Evolutionary conservation across 2,329 filamentous ascomycete genomes (phyloP).

Genomic region (Fusarium pilosicola): DNA sequence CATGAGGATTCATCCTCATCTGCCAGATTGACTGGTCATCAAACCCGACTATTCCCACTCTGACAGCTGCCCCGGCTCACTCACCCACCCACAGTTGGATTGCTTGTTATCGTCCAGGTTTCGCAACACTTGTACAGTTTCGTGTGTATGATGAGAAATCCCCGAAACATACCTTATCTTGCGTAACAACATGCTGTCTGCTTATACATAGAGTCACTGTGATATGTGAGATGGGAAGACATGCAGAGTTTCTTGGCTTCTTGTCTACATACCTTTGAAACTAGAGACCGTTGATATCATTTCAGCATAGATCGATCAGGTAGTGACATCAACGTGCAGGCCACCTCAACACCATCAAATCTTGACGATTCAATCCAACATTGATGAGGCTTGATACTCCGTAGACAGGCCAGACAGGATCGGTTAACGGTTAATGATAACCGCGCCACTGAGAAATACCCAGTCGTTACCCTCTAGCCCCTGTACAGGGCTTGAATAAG

Average conservation of each 20-base stretch:
- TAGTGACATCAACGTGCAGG: neutral
- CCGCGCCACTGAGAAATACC: conserved; percentile 2
- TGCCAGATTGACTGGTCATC: neutral
- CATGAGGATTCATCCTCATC: neutral
- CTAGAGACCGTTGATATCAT: neutral
- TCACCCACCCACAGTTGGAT: neutral
- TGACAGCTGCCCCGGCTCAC: conserved; percentile 13
- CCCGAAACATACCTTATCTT: conserved; percentile 2
- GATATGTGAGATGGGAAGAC: neutral
- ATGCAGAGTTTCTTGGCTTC: neutral
- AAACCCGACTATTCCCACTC: conserved; percentile 41
- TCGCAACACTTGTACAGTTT: neutral
- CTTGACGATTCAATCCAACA: neutral
- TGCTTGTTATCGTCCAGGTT: neutral
- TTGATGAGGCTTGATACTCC: neutral
- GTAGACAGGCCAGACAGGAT: neutral
- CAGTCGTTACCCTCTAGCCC: neutral
- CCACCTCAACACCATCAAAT: neutral
- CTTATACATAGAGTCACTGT: neutral
- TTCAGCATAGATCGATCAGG: neutral
- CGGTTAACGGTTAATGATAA: conserved; percentile 33
- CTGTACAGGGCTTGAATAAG: neutral
- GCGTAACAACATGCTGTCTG: conserved; percentile 1
- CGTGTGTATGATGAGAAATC: neutral
- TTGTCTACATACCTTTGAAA: neutral